phyloP scores from a whole-genome alignment of 805 yeast species.

The Suhomyces vadensis region DNA sequence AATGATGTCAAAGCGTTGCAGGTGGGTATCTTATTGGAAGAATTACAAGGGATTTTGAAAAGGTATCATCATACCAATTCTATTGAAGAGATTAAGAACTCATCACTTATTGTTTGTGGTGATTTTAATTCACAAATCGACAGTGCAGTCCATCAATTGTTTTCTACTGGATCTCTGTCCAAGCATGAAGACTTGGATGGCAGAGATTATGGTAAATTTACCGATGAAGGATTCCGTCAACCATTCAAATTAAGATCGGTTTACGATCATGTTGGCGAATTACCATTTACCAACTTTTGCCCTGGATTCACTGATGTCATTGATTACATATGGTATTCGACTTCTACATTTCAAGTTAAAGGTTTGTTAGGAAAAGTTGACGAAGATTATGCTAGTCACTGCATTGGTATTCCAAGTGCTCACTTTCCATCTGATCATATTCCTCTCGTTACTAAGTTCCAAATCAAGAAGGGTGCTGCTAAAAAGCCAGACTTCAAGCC shows the following conservation, averaged over 20 bases:
- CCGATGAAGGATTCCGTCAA: constrained; percentile 86
- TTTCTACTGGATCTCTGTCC: constrained; percentile 77
- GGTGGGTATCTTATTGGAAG: constrained; percentile 88
- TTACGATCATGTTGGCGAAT: constrained; percentile 79
- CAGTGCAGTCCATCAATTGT: constrained; percentile 90
- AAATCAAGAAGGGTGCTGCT: constrained; percentile 52
- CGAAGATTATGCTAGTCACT: constrained; percentile 67
- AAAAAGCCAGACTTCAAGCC: constrained; percentile 47
- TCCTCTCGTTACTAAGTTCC: constrained; percentile 79
- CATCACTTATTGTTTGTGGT: constrained; percentile 88
- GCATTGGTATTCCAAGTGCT: constrained; percentile 91
- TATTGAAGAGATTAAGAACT: constrained; percentile 53
- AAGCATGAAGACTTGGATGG: constrained; percentile 81
- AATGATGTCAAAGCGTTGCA: constrained; percentile 96
- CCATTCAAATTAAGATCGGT: constrained; percentile 80
- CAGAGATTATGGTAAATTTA: constrained; percentile 86
- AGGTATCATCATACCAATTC: constrained; percentile 46
- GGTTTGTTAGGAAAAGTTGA: constrained; percentile 88
- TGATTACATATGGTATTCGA: constrained; percentile 95
- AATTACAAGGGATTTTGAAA: constrained; percentile 67
- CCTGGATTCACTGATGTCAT: constrained; percentile 92
- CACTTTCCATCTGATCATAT: constrained; percentile 94
- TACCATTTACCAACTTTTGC: constrained; percentile 92
- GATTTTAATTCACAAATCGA: constrained; percentile 88
- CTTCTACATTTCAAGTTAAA: constrained; percentile 73